Evolutionary conservation across 768 basidiomycete species (phyloP), one percentile per base, ranked within the genome.

Genomic region (Auricularia sp.): DNA sequence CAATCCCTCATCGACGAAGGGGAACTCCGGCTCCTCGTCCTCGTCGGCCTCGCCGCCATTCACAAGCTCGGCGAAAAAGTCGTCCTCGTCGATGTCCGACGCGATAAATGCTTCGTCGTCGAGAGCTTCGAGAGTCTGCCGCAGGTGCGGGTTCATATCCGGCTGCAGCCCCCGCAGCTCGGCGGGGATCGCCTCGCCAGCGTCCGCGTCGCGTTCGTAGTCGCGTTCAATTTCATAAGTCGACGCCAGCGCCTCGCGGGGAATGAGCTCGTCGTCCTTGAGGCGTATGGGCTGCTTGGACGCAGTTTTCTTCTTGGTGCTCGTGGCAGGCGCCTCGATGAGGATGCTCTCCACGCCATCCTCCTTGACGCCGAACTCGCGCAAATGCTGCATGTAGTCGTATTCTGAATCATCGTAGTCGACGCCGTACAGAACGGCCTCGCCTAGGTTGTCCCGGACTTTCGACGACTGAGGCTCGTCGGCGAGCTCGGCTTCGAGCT

Each of bases 301-400:
- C 67, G 76, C 77, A 29, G 69, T 64, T 62, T 77, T 77, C 64
- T 66, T 69, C 67, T 78, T 78, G 3, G 77, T 72, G 16, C 61
- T 62, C 34, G 76, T 71, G 18, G 75, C 70, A 2, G 87, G 85
- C n/a, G 90, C 89, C 68, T 93, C 90, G 61, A 97, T 78, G 65
- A 95, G 80, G 62, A 91, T 77, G 65, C 86, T 88, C 44, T 93
- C 92, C 7, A 90, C 85, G 11, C 90, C 90, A 54, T 87, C 90
- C 72, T 91, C 90, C 64, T 87, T 83, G 12, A 83, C 70, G 3
- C 91, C 92, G 61, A 91, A 84, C 2, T 83, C 70, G 12, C 92
- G 87, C 54, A 99, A 83, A 76, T 99, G 97, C 74, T 95, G 89
- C 91, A 98, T 93, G 78, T 99, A 99, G 75, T 99, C 91, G 78